Evolutionary conservation across 139 green algal species (phyloP).

Genomic region (Ostreobium quekettii): DNA sequence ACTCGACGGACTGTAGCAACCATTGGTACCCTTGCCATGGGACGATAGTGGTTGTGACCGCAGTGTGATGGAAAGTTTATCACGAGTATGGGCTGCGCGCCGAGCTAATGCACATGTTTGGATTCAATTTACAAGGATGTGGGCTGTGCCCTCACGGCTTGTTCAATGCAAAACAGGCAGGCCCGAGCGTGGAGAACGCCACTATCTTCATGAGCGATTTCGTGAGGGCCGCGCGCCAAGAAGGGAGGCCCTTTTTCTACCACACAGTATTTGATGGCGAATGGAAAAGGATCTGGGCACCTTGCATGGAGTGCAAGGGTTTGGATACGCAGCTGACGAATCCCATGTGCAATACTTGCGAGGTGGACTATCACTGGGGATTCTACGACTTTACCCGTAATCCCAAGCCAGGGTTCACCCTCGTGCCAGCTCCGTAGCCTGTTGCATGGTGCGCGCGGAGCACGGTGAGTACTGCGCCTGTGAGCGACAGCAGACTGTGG

Average conservation of each 20-base stretch:
- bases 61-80: too few relatives aligned
- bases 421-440: background rate
- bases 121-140: too few relatives aligned
- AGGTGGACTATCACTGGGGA: slow-evolving; percentile 20
- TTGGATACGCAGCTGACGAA: slow-evolving; percentile 2
- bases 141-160: too few relatives aligned
- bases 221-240: background rate
- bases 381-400: background rate
- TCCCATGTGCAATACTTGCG: slow-evolving; percentile 4
- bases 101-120: too few relatives aligned
- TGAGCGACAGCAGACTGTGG: too few relatives aligned
- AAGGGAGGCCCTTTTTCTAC: background rate
- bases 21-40: too few relatives aligned
- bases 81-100: too few relatives aligned
- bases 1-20: too few relatives aligned
- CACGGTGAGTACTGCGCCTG: too few relatives aligned
- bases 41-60: too few relatives aligned
- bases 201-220: slow-evolving; percentile 14
- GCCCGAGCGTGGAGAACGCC: background rate
- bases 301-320: slow-evolving; percentile 7
- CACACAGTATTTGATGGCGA: slow-evolving; percentile 15
- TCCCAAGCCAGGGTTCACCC: background rate
- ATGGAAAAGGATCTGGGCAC: slow-evolving; percentile 18
- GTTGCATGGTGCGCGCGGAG: too few relatives aligned
- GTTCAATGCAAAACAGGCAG: slow-evolving; percentile 8